phyloP scores from a whole-genome alignment of 2,329 filamentous ascomycete species.

The Diplodia seriata region DNA sequence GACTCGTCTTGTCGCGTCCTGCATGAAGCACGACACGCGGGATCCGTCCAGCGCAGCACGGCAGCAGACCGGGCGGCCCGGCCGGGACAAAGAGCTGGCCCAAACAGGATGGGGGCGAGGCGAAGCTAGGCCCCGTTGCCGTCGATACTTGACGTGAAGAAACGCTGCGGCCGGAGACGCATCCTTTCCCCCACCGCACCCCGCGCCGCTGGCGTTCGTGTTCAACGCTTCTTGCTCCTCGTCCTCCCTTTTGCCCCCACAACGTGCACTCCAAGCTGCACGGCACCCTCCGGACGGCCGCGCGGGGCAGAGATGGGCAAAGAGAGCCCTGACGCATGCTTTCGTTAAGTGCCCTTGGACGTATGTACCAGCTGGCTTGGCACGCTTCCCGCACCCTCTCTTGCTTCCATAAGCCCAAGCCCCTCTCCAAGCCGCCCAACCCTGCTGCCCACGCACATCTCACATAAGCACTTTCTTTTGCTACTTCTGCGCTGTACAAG shows the following conservation, averaged over 20 bases:
- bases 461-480: constrained; percentile 25
- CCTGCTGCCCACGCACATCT: constrained; percentile 19
- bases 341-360: neutral
- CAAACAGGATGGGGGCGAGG: too few relatives aligned
- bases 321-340: neutral
- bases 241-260: constrained; percentile 10
- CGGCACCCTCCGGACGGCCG: neutral
- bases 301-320: neutral
- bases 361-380: constrained; percentile 9
- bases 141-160: neutral
- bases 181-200: neutral
- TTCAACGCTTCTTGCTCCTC: constrained; percentile 4
- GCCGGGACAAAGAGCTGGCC: too few relatives aligned
- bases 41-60: too few relatives aligned
- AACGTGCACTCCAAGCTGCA: neutral
- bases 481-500: constrained; percentile 16
- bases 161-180: neutral
- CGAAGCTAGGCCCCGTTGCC: too few relatives aligned
- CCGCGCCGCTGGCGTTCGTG: constrained; percentile 10
- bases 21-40: neutral
- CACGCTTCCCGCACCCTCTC: neutral
- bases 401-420: constrained; percentile 26
- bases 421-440: constrained; percentile 1
- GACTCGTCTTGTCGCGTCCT: neutral
- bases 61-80: too few relatives aligned